Evolutionary conservation across 1,284 basidiomycete species (phyloP).

Genomic region (Vanrija sp.): DNA sequence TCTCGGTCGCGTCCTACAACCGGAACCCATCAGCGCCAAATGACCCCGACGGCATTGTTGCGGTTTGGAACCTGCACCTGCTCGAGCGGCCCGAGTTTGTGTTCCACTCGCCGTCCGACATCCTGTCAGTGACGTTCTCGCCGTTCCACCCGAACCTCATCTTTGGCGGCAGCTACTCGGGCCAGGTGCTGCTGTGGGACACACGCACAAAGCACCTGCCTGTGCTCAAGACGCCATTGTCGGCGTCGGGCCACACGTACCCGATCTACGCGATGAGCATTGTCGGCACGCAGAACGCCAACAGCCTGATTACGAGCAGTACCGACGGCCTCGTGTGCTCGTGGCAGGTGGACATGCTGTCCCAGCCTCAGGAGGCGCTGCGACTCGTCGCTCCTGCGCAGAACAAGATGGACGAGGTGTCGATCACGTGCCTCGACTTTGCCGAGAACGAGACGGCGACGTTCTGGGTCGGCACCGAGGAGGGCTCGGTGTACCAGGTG

Average conservation of each 20-base stretch:
- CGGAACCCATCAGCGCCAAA: slow-evolving; percentile 86
- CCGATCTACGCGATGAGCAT: slow-evolving; percentile 97
- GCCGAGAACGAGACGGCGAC: slow-evolving; percentile 91
- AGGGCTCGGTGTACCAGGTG: slow-evolving; percentile 92
- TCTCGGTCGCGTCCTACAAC: slow-evolving; percentile 92
- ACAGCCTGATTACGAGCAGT: slow-evolving; percentile 90
- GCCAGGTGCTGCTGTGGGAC: slow-evolving; percentile 97
- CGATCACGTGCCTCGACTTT: slow-evolving; percentile 87
- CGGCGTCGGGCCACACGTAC: slow-evolving; percentile 92
- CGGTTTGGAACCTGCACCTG: slow-evolving; percentile 95
- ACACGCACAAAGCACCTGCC: slow-evolving; percentile 94
- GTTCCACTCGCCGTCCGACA: slow-evolving; percentile 98
- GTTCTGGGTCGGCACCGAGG: slow-evolving; percentile 96
- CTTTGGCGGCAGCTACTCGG: slow-evolving; percentile 96
- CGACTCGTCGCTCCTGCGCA: slow-evolving; percentile 77
- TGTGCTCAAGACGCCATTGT: slow-evolving; percentile 91
- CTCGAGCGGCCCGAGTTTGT: slow-evolving; percentile 94
- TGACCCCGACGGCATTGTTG: slow-evolving; percentile 93
- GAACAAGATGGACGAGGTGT: slow-evolving; percentile 92
- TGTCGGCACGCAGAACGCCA: slow-evolving; percentile 96
- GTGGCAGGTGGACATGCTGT: slow-evolving; percentile 98
- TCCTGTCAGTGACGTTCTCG: slow-evolving; percentile 91
- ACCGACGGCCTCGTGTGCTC: slow-evolving; percentile 96
- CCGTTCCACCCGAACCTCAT: slow-evolving; percentile 96
- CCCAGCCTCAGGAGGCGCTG: slow-evolving; percentile 93